Evolutionary conservation across 1,284 basidiomycete genomes (phyloP), one percentile per base, ranked within the genome.

Genomic region (Apiotrichum brassicae): DNA sequence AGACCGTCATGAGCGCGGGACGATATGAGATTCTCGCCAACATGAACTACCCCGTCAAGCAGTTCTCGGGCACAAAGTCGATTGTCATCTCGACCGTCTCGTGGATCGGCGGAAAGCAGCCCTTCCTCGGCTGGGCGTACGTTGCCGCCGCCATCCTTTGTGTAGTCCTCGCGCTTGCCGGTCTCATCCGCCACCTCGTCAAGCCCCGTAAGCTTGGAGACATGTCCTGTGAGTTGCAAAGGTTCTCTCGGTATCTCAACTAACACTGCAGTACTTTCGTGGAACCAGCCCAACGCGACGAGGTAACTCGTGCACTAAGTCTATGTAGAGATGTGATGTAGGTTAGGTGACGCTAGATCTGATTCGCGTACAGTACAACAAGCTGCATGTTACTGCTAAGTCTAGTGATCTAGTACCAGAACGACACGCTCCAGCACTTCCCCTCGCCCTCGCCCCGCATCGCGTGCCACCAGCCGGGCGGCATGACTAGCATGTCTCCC

Each of bases 71-170:
- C 37, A 97, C 93, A 12, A 99, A 99, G 75, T 91, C 90, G 0
- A 81, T 99, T 51, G 91, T 98, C 25, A 87, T 99, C 59, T 92
- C 90, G 42, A 98, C 94, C 1, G 89, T 94, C 4, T 89, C 92
- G 1, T 98, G 94, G 91, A 89, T 97, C 63, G 95, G 95, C 19
- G 95, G 95, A 24, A 92, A 94, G 75, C 69, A 74, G 46, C 84
- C 91, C 1, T 97, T 98, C 83, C 78, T 99, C 22, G 95, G 95
- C 8, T 92, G 92, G 84, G 87, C 92, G 3, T 98, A 97, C 68
- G 86, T 99, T 47, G 92, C 84, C 18, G 83, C 91, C 0, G 86
- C 92, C 1, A 83, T 79, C 11, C 76, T 97, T 18, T 95, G 95
- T 66, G 83, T 97, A 25, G 75, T 89, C 12, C 80, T 98, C 28